Evolutionary conservation across 2,329 filamentous ascomycete species (phyloP), one percentile per base, ranked within the genome.

Genomic region (Rhexocercosporidium sp.): DNA sequence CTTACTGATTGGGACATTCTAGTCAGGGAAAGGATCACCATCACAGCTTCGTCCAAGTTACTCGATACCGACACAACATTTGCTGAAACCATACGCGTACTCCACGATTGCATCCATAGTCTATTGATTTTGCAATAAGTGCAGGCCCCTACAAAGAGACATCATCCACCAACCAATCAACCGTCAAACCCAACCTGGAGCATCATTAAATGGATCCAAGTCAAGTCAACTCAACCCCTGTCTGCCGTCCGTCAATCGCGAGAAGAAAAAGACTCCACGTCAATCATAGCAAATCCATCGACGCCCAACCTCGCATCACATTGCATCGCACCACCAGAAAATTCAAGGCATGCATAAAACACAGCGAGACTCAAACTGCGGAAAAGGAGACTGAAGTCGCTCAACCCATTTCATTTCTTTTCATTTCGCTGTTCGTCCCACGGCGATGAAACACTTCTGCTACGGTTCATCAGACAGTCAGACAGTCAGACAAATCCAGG

Each of bases 261-360:
- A 56, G 22, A 56, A 22, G 5, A 3, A n/a, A n/a, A n/a, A n/a
- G n/a, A n/a, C n/a, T 37, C 29, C 51, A 37, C 20, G 34, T 29
- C 53, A 41, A n/a, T 57, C 31, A 46, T 59, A 31, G 37, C 59
- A 51, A 62, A 62, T 37, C 59, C 59, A 49, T 51, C 44, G 51
- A 62, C 59, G 59, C 59, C 59, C 59, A 47, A 25, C 59, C 41
- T 22, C 18, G 41, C 34, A 46, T 37, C 34, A 11, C 34, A 31
- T 31, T 31, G 29, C 29, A 31, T 31, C 9, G 29, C 29, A 37
- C 34, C 34, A 9, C 34, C 9, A 37, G 34, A 37, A 2, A 37
- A 37, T 2, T 11, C 56, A 39, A 29, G 6, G 56, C 56, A 51
- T 14, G 25, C 29, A 37, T 18, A 29, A 31, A 57, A 53, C 51